Base-by-base conservation (phyloP, 352 stramenopile species). In the Halophytophthora polymorphica region DNA sequence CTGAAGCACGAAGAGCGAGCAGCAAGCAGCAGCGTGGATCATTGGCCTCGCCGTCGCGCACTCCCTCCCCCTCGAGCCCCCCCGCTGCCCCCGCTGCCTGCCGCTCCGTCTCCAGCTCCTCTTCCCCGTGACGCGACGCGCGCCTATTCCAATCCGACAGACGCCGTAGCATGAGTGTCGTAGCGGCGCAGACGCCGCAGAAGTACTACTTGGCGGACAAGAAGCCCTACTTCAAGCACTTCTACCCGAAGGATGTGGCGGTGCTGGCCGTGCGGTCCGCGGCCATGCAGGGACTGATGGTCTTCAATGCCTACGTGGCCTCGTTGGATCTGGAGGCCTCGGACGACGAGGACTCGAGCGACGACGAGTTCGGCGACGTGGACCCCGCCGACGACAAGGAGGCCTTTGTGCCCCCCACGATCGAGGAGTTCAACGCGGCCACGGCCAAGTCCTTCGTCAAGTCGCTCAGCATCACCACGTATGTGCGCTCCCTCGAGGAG, bases 201-300 rank as follows among this genome's bases (percentile, higher is more conserved):
- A 84, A 85, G 61, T 66, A 77, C 54, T 91, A 90, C 64, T 34
- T 93, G 59, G 80, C 56, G 63, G 83, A 93, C 67, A 88, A 93
- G 66, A 93, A 93, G 63, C 77, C 83, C 40, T 93, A 79, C 54
- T 86, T 86, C 49, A 85, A 89, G 58, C 83, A 93, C 56, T 90
- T 93, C 48, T 79, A 90, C 60, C 66, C 74, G 22, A 70, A 69
- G 34, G 71, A 86, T 61, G 60, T 90, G 23, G 70, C 81, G 22
- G 77, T 93, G 48, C 72, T 81, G 41, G 77, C 77, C 13, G 58
- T 83, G 46, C 73, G 82, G 18, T 83, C 74, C 7, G 65, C 71
- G 6, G 66, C 73, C 48, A 82, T 86, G 44, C 83, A 91, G 52
- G 80, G 83, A 0, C 58, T 89, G 6, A 74, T 90, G 64, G 54